Evolutionary conservation across 306 rosid species (phyloP).

Genomic region (Begonia fuchsioides): DNA sequence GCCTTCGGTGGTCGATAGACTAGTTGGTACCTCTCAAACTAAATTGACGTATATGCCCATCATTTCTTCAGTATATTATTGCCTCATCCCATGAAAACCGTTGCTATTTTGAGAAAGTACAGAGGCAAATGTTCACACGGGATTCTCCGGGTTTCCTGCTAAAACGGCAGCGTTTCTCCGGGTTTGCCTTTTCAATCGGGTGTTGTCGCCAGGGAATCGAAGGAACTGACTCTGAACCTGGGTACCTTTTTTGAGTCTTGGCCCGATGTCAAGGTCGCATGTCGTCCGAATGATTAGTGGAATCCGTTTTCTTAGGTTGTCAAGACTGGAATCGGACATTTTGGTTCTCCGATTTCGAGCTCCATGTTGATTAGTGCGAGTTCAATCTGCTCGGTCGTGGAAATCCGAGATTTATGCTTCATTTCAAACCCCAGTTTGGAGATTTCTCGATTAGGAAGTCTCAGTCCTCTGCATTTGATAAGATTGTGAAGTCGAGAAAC

Average conservation of each 20-base stretch:
- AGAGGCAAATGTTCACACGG: neutral
- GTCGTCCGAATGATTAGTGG: constrained; percentile 52
- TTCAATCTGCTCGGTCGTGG: constrained; percentile 39
- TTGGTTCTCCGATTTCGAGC: constrained; percentile 53
- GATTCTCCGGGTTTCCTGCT: neutral
- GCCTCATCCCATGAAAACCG: too few species aligned
- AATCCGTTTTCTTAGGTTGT: constrained; percentile 62
- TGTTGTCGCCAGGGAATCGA: constrained; percentile 60
- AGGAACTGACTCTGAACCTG: constrained; percentile 68
- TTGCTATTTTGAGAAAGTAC: neutral
- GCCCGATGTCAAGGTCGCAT: constrained; percentile 37
- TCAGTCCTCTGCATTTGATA: constrained; percentile 48
- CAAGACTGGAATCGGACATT: constrained; percentile 59
- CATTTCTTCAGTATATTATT: too few species aligned
- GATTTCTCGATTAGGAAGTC: constrained; percentile 78
- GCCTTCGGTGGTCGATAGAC: too few species aligned
- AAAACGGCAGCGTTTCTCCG: neutral
- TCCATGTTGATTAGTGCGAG: constrained; percentile 69
- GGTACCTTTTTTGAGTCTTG: constrained; percentile 65
- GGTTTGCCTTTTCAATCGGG: constrained; percentile 85
- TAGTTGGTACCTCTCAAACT: too few species aligned
- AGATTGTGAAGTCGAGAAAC: constrained; percentile 2
- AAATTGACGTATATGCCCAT: too few species aligned
- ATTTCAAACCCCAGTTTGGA: constrained; percentile 68
- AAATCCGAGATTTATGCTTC: constrained; percentile 68